These are phyloP conservation scores for Cladorrhinum sp. DNA, from an alignment of 2,329 filamentous ascomycete genomes.

Conservation along the genomic window DNA sequence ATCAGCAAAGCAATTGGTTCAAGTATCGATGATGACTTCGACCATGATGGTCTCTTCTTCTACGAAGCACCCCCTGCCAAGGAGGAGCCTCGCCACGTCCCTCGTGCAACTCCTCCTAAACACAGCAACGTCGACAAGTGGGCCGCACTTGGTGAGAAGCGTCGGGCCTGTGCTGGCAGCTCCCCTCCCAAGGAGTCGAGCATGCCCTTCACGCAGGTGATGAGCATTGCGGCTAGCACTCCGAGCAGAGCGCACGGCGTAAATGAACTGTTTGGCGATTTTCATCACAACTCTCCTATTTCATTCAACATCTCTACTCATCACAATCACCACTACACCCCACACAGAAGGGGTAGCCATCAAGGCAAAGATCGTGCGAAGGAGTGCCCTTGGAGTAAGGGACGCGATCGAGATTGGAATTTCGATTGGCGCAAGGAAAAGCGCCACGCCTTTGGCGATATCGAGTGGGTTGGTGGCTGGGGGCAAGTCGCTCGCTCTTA, in stretches of 20 bases:
- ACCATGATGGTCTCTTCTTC: conserved; percentile 70
- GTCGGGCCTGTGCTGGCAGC: conserved; percentile 61
- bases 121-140: conserved; percentile 72
- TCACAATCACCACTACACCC: conserved; percentile 20
- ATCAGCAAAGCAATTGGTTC: conserved; percentile 35
- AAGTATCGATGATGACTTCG: conserved; percentile 60
- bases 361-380: conserved; percentile 45
- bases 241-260: conserved; percentile 40
- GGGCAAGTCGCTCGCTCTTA: conserved; percentile 52
- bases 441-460: conserved; percentile 67
- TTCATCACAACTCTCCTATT: conserved; percentile 33
- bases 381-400: conserved; percentile 56
- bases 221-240: conserved; percentile 30
- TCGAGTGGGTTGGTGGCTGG: conserved; percentile 96
- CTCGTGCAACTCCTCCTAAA: conserved; percentile 65
- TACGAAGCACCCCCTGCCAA: conserved; percentile 56
- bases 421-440: conserved; percentile 56
- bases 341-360: conserved; percentile 35
- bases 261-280: conserved; percentile 43
- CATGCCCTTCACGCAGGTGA: conserved; percentile 42
- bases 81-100: conserved; percentile 32
- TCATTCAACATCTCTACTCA: conserved; percentile 36
- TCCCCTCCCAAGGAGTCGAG: conserved; percentile 39
- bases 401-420: conserved; percentile 53
- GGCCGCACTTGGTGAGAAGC: conserved; percentile 80